These are phyloP conservation scores for Rehmannia glutinosa DNA, from an alignment of 257 asterid genomes.

Conservation along the genomic window DNA sequence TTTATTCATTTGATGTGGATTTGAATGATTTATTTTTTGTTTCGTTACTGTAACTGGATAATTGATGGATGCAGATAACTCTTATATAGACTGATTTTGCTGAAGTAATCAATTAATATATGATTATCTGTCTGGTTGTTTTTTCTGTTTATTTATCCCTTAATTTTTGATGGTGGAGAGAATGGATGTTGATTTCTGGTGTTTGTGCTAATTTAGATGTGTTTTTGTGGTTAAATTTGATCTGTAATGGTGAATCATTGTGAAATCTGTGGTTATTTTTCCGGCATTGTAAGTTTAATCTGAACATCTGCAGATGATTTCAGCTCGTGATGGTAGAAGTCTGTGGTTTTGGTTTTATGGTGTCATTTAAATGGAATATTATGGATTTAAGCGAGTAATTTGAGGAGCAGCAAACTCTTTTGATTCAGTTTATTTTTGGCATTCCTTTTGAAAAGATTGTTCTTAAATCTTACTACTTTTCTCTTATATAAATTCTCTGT, in stretches of 20 bases:
- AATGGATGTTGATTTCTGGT: constrained; percentile 15
- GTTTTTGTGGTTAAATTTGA: background rate
- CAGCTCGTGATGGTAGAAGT: background rate
- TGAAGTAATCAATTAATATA: constrained; percentile 5
- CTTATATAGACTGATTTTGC: background rate
- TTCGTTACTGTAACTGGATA: background rate
- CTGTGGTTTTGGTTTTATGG: too few relatives aligned
- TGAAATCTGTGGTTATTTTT: background rate
- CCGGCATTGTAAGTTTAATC: background rate
- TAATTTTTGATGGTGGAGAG: background rate
- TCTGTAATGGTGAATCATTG: background rate
- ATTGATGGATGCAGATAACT: constrained; percentile 9
- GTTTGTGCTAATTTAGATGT: background rate
- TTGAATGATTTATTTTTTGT: background rate
- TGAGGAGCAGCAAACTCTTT: background rate
- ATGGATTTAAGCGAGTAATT: background rate
- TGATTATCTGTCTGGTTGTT: background rate
- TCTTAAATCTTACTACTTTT: background rate
- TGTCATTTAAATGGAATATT: too few relatives aligned
- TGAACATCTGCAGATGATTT: constrained; percentile 1
- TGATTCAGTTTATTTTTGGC: background rate
- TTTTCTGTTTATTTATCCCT: background rate
- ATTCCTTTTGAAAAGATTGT: background rate
- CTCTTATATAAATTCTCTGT: background rate
- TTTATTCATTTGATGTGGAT: constrained; percentile 6